Evolutionary conservation across 257 asterid genomes (phyloP).

Genomic region (Ocimum tenuiflorum): DNA sequence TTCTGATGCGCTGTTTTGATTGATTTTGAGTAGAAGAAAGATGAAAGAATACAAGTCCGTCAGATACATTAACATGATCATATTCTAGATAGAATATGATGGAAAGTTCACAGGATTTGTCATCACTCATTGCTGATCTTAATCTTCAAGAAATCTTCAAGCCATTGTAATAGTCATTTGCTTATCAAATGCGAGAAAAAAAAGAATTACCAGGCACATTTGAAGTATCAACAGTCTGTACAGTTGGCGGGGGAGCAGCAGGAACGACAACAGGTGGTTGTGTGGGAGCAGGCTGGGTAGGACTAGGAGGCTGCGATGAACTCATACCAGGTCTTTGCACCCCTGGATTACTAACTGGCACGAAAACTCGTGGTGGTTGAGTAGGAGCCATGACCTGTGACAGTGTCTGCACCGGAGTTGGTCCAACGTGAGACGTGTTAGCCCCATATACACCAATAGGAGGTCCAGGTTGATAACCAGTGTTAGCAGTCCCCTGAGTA

Average conservation of each 20-base stretch:
- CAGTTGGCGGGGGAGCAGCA: constrained; percentile 89
- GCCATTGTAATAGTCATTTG: not conserved
- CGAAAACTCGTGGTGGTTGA: constrained; percentile 53
- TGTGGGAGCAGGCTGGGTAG: constrained; percentile 50
- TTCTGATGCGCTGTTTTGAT: constrained; percentile 62
- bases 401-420: constrained; percentile 46
- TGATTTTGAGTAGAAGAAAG: not conserved
- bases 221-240: constrained; percentile 92
- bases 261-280: constrained; percentile 59
- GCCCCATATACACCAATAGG: constrained; percentile 46
- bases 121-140: too few species aligned
- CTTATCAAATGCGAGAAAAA: not conserved
- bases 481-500: constrained; percentile 45
- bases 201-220: constrained; percentile 70
- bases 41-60: not conserved
- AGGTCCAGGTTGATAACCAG: constrained; percentile 54
- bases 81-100: too few species aligned
- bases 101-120: too few species aligned
- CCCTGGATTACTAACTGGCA: constrained; percentile 48
- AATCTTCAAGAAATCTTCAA: not conserved
- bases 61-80: not conserved
- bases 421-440: constrained; percentile 40
- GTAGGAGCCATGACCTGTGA: constrained; percentile 51
- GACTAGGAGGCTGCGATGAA: constrained; percentile 58
- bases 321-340: constrained; percentile 60